phyloP scores from a whole-genome alignment of 139 green algal species.

The Axilococcus clingmanii region DNA sequence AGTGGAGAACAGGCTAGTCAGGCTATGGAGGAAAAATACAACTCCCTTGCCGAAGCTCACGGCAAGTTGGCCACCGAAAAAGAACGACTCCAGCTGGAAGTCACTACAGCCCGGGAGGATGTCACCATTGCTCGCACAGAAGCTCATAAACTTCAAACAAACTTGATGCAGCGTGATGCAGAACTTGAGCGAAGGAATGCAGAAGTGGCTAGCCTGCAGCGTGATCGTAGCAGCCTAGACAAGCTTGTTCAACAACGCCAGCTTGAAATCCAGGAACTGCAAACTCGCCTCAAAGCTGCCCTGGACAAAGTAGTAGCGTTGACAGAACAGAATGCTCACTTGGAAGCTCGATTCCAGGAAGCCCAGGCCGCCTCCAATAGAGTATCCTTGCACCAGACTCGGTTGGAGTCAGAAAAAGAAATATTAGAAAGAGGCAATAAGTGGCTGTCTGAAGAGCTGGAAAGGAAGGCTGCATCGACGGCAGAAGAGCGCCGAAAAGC shows the following conservation, averaged over 20 bases:
- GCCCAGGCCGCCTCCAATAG: slow-evolving; percentile 20
- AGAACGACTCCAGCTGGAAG: slow-evolving; percentile 23
- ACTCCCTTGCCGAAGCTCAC: slow-evolving; percentile 23
- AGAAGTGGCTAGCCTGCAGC: slow-evolving; percentile 17
- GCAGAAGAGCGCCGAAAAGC: slow-evolving; percentile 26
- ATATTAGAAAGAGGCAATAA: slow-evolving; percentile 33
- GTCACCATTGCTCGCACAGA: slow-evolving; percentile 16
- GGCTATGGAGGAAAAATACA: slow-evolving; percentile 40
- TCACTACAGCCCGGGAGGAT: slow-evolving; percentile 16
- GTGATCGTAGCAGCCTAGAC: slow-evolving; percentile 25
- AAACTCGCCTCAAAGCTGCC: slow-evolving; percentile 19
- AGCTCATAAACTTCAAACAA: slow-evolving; percentile 23
- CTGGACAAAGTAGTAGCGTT: slow-evolving; percentile 22
- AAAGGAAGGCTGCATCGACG: slow-evolving; percentile 23
- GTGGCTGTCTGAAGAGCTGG: slow-evolving; percentile 36
- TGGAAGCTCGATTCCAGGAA: slow-evolving; percentile 26
- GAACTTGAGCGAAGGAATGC: slow-evolving; percentile 19
- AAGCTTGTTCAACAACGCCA: slow-evolving; percentile 25
- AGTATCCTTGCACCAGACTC: slow-evolving; percentile 6
- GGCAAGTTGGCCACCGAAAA: slow-evolving; percentile 17
- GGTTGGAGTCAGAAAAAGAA: slow-evolving; percentile 39
- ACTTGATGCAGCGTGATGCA: slow-evolving; percentile 19
- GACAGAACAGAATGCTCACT: slow-evolving; percentile 14
- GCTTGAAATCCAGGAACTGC: slow-evolving; percentile 23
- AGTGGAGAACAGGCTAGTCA: slow-evolving; percentile 30